phyloP scores from a whole-genome alignment of 163 green algal genomes.

The Prototheca cutis region DNA sequence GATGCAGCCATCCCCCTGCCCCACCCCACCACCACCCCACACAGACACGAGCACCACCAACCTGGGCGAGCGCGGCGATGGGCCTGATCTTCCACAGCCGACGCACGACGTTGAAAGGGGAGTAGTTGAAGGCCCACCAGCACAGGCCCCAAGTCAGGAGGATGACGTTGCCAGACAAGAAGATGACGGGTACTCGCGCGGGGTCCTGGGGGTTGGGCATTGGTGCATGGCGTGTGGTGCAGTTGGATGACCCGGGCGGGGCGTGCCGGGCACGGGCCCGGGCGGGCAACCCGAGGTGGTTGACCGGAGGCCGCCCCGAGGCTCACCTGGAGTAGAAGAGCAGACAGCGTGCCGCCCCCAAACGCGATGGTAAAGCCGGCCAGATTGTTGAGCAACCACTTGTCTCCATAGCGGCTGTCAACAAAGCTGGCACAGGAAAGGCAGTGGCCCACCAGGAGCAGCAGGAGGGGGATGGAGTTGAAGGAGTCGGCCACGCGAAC shows the following conservation, averaged over 20 bases:
- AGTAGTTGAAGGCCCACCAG: conserved; percentile 16
- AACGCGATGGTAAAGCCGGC: conserved; percentile 13
- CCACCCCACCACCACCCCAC: too few species aligned
- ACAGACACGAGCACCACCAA: too few species aligned
- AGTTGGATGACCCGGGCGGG: too few species aligned
- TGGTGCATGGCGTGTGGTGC: too few species aligned
- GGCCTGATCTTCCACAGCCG: not conserved
- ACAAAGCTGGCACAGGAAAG: conserved; percentile 3
- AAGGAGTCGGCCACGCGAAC: not conserved
- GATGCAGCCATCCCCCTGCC: too few species aligned
- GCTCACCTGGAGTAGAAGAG: conserved; percentile 1
- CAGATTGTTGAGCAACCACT: not conserved
- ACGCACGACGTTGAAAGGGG: conserved; percentile 3
- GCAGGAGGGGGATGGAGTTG: not conserved
- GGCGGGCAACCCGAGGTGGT: too few species aligned
- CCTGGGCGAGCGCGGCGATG: not conserved
- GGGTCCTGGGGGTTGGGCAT: not conserved
- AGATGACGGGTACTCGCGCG: not conserved
- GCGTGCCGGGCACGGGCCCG: too few species aligned
- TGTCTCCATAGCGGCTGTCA: not conserved
- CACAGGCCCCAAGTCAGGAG: conserved; percentile 6
- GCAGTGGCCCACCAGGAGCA: conserved; percentile 13
- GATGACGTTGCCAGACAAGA: not conserved
- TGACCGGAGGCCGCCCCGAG: too few species aligned
- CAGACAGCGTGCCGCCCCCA: conserved; percentile 4